Evolutionary conservation across 208 protist genomes (phyloP).

Genomic region (Tritrichomonas foetus): DNA sequence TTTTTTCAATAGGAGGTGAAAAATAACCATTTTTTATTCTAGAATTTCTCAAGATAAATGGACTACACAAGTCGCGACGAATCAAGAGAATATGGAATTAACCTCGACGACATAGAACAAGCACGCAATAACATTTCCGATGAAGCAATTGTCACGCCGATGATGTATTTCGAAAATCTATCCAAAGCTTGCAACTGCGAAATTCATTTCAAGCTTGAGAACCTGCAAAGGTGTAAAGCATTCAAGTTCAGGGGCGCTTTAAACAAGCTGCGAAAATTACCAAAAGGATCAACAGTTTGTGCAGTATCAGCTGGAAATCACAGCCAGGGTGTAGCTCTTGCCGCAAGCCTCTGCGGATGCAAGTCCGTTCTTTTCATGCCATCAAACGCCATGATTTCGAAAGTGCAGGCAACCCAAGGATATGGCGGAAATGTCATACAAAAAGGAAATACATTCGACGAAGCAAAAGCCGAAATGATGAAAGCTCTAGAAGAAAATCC

Average conservation of each 20-base stretch:
- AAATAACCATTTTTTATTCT: too few species aligned
- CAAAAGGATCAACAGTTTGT: slow-evolving; percentile 62
- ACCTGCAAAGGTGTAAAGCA: slow-evolving; percentile 61
- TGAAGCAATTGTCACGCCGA: slow-evolving; percentile 56
- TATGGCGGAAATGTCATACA: slow-evolving; percentile 50
- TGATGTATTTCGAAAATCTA: slow-evolving; percentile 50
- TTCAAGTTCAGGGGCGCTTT: slow-evolving; percentile 69
- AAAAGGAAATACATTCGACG: slow-evolving; percentile 56
- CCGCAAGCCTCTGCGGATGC: slow-evolving; percentile 55
- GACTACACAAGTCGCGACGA: too few species aligned
- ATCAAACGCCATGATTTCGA: slow-evolving; percentile 65
- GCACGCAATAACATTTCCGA: background rate
- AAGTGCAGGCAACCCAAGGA: slow-evolving; percentile 59
- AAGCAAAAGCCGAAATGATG: slow-evolving; percentile 46
- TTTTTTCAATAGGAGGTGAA: too few species aligned
- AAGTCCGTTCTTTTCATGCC: slow-evolving; percentile 76
- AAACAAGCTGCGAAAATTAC: slow-evolving; percentile 64
- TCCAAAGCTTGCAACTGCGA: slow-evolving; percentile 35
- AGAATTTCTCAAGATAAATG: too few species aligned
- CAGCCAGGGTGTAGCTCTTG: slow-evolving; percentile 73
- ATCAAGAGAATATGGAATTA: background rate
- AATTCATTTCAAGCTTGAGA: slow-evolving; percentile 62
- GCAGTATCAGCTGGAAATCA: slow-evolving; percentile 77
- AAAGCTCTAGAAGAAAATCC: slow-evolving; percentile 58
- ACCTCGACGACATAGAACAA: background rate